Base-by-base conservation (phyloP, 2,329 filamentous ascomycete genomes). In the Pseudofabraea citricarpa region DNA sequence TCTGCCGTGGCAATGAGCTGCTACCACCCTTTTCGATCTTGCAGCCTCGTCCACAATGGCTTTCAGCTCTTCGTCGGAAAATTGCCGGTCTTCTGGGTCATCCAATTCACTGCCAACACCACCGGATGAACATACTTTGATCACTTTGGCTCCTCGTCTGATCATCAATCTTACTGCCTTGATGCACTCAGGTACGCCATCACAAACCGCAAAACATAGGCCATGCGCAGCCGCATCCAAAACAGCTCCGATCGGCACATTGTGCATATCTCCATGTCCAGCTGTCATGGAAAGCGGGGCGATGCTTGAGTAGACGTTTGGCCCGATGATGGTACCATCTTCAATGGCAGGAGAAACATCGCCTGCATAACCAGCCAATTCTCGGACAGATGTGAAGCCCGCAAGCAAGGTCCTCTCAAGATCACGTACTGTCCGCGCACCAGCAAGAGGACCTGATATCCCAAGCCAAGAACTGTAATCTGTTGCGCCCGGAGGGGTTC, bases 311-410 rank as follows among this genome's bases (percentile, higher is more conserved):
- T 75, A 77, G 10, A 77, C 65, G 42, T 71, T 71, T 0, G 71
- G 71, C 0, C 72, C 72, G 6, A 68, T 51, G 21, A 76, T 61
- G 15, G 57, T 58, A 1, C 70, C 72, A 26, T 71, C 66, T 7
- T 66, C 53, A 33, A 77, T 64, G 1, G 66, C 66, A 4, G 60
- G 58, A 4, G 62, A 57, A 9, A 74, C 52, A 32, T 75, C 70
- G 4, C 67, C 64, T 1, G 61, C 71, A 46, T 65, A 73, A 0
- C 72, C 73, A 2, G 62, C 71, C 9, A 74, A 56, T 48, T 77
- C 74, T 15, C 73, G 62, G 3, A 76, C 62, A 9, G 68, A 72
- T 0, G 73, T 77, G 59, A 73, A 75, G 6, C 74, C 74, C 5
- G 66, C 64, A 49, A 70, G 61, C 5, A 75, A 60, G 2, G 69